Evolutionary conservation across 805 yeast species (phyloP).

Genomic region (Alloascoidea hylecoeti): DNA sequence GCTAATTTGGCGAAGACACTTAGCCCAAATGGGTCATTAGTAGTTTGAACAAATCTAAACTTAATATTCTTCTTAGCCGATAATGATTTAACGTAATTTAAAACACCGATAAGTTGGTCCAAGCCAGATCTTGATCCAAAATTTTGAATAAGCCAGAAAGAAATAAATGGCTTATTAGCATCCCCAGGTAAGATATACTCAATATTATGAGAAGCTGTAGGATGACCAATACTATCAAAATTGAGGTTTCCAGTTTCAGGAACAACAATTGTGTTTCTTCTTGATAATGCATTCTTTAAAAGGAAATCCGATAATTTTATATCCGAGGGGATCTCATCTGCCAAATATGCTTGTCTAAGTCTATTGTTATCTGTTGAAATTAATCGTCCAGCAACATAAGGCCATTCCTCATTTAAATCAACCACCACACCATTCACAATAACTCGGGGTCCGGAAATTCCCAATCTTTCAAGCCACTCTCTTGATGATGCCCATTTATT

Average conservation of each 20-base stretch:
- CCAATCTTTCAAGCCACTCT: not conserved
- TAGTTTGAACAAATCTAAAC: conserved; percentile 22
- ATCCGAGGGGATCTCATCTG: not conserved
- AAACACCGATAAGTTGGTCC: conserved; percentile 27
- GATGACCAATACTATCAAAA: not conserved
- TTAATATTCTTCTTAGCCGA: conserved; percentile 20
- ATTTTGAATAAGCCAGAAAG: conserved; percentile 47
- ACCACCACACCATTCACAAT: conserved; percentile 8
- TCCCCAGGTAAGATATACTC: conserved; percentile 4
- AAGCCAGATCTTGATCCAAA: conserved; percentile 23
- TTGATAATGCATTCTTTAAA: conserved; percentile 1
- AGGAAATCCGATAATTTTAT: conserved; percentile 1
- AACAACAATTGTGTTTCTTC: not conserved
- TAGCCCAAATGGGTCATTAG: conserved; percentile 6
- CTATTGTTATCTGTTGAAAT: not conserved
- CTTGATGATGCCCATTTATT: not conserved
- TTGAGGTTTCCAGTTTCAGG: not conserved
- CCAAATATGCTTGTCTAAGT: not conserved
- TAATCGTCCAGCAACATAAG: conserved; percentile 6
- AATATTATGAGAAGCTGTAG: not conserved
- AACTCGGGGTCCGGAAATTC: not conserved
- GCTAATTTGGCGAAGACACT: conserved; percentile 12
- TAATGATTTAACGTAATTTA: conserved; percentile 13
- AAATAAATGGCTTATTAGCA: conserved; percentile 9
- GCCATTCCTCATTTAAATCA: conserved; percentile 8